Evolutionary conservation across 768 basidiomycete genomes (phyloP), one percentile per base, ranked within the genome.

Genomic region (Leccinum subgranulosum): DNA sequence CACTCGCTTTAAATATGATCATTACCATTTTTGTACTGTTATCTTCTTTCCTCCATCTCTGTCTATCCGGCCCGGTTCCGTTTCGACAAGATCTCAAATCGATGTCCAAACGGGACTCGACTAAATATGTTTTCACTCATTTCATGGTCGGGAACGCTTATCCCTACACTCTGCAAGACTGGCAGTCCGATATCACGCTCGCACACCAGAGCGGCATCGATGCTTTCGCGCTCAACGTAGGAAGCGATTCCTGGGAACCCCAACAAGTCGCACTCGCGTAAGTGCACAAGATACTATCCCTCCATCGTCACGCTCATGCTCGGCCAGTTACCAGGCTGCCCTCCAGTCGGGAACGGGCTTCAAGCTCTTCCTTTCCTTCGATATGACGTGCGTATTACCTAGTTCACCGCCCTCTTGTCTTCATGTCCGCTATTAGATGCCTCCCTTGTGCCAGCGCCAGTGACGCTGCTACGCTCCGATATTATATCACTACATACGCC

Each of bases 331-430:
- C 66, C 66, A 77, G 46, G 84, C 86, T 31, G 86, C 87, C 4
- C 66, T 66, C 17, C 74, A 79, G 50, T 78, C 78, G 25, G 79
- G 76, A 17, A 74, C 81, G 10, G 75, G 76, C 51, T 90, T 91
- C 77, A 85, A 87, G 67, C 74, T 92, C 51, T 91, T 90, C 73
- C 64, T 92, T 58, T 90, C 87, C 14, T 81, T 92, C 50, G 90
- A 92, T 65, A 90, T 90, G 90, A 74, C 84, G 84, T 87, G 64
- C 63, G 78, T 79, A 23, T 50, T 25, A 50, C 39, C 3, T 46
- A 41, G 5, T 54, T 31, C 23, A 12, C 48, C n/a, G 29, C 41
- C 2, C 36, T 51, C 5, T 7, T 41, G 34, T 50, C 25, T 39
- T 51, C 27, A 60, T 48, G 47, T 49, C 52, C 21, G 19, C 25